These are phyloP conservation scores for Pythium vanterpoolii DNA, from an alignment of 352 stramenopile genomes.

Conservation along the genomic window DNA sequence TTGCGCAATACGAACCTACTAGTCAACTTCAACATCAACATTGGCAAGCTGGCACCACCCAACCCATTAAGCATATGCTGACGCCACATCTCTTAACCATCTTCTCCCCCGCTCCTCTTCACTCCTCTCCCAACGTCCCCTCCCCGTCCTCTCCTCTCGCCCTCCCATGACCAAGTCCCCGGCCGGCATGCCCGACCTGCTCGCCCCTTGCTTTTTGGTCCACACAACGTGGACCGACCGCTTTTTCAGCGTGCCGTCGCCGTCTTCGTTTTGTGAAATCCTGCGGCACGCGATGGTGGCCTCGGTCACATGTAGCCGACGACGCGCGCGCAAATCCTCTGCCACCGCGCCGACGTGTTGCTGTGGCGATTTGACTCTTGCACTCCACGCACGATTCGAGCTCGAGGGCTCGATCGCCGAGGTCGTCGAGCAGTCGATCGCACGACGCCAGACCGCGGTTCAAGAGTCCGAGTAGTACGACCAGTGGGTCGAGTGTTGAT, in stretches of 20 bases:
- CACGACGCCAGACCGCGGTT: background rate
- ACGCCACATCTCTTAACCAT: no score
- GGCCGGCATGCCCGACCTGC: background rate
- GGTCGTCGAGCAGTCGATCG: background rate
- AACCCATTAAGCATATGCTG: no score
- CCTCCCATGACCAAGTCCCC: background rate
- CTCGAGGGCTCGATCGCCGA: background rate
- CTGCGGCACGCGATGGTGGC: background rate
- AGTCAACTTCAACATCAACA: constrained; percentile 11
- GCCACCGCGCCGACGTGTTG: background rate
- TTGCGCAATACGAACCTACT: background rate
- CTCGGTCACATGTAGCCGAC: background rate
- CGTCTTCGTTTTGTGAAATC: background rate
- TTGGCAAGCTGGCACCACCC: background rate
- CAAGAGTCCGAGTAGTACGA: background rate
- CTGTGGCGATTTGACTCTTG: background rate
- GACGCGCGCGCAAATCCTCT: background rate
- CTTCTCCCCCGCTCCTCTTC: no score
- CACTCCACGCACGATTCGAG: background rate
- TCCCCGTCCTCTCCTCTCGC: background rate
- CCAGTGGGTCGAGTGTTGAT: background rate
- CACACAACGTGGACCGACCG: constrained; percentile 21
- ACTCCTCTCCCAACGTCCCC: background rate
- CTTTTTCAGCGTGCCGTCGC: constrained; percentile 11
- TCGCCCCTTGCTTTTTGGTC: constrained; percentile 14